phyloP scores from a whole-genome alignment of 768 basidiomycete genomes.

The Tulasnella sp. region DNA sequence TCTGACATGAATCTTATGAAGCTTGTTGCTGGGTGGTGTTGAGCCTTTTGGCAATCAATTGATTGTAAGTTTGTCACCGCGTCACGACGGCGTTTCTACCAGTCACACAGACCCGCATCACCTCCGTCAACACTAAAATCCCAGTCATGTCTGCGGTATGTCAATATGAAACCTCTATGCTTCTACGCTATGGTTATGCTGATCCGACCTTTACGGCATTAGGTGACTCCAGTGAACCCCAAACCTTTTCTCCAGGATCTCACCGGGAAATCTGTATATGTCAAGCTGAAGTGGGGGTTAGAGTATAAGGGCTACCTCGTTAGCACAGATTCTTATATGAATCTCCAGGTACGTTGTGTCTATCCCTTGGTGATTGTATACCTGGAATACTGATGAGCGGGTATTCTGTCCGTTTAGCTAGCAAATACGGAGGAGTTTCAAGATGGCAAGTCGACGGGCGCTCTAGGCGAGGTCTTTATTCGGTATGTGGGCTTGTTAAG shows the following conservation, averaged over 20 bases:
- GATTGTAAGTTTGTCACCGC: too few relatives aligned
- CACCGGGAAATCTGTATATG: constrained; percentile 92
- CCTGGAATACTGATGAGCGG: neutral
- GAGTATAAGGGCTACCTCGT: constrained; percentile 99
- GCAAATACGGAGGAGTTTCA: constrained; percentile 99
- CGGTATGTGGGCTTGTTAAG: constrained; percentile 39
- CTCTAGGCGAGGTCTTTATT: constrained; percentile 98
- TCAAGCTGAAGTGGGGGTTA: constrained; percentile 95
- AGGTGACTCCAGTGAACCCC: constrained; percentile 93
- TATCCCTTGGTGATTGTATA: neutral
- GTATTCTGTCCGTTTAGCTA: constrained; percentile 40
- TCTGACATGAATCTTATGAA: constrained; percentile 59
- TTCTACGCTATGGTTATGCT: neutral
- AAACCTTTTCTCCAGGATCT: constrained; percentile 98
- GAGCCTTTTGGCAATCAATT: too few relatives aligned
- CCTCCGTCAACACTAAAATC: too few relatives aligned
- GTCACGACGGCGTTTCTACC: too few relatives aligned
- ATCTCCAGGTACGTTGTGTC: constrained; percentile 65
- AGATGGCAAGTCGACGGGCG: constrained; percentile 88
- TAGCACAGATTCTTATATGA: constrained; percentile 99
- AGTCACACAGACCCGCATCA: too few relatives aligned
- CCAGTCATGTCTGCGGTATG: constrained; percentile 50
- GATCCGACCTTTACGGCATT: neutral
- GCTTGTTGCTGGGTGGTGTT: neutral
- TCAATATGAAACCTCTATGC: constrained; percentile 17